Evolutionary conservation across 2,329 filamentous ascomycete genomes (phyloP), one percentile per base, ranked within the genome.

Genomic region (Monosporascus sp.): DNA sequence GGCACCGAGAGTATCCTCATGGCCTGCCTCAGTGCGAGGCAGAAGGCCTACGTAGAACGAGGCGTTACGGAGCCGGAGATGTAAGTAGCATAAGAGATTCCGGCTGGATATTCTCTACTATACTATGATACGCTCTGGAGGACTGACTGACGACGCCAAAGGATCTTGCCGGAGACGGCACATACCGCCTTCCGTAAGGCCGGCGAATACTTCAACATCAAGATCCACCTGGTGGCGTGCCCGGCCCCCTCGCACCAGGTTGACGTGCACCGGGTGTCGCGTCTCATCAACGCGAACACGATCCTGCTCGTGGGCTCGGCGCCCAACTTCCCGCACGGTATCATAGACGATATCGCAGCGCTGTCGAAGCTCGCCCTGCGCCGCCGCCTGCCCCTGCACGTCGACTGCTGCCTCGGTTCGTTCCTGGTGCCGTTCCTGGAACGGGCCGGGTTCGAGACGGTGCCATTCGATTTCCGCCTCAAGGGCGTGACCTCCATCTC

Each of bases 141-240:
- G 14, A 35, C 11, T 35, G 11, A 14, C 31, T 35, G 11, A 35
- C 11, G 31, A 14, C n/a, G 20, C 24, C 7, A 20, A 62, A 92
- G 88, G 84, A 96, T 99, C 65, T 81, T 99, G 38, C 94, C 94
- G 15, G 88, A 93, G 57, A 99, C 94, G 0, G 94, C 88, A 9
- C 94, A 99, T 72, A 94, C 94, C 3, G 94, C 94, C 18, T 99
- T 99, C 80, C 88, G 87, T 72, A 99, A 99, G 74, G 94, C 94
- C 18, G 87, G 86, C 63, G 82, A 91, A 59, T 99, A 99, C 78
- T 99, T 97, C 78, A 90, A 91, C 66, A 97, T 99, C 80, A 96
- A 95, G 72, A 72, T 96, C 48, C 91, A 97, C 72, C 79, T 91
- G 26, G 93, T 97, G 2, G 77, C 87, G 40, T 96, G 93, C 73